Evolutionary conservation across 164 flowering plant species (phyloP).

Genomic region (Umbellularia californica): DNA sequence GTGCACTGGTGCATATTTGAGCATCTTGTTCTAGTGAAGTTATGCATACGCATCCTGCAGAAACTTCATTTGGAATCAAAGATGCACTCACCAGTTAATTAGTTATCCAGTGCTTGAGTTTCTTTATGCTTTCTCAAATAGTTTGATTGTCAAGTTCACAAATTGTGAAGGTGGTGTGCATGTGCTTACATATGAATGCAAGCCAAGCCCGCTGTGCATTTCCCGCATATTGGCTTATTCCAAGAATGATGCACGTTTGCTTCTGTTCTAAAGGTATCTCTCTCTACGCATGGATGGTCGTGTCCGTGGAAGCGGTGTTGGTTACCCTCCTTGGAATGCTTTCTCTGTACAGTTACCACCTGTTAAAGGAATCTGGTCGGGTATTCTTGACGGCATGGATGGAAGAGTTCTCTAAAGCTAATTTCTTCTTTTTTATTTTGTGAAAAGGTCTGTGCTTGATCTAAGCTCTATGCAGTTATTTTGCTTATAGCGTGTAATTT

Average conservation of each 20-base stretch:
- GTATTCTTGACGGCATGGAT: slow-evolving; percentile 93
- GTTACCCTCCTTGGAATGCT: slow-evolving; percentile 98
- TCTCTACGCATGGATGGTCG: slow-evolving; percentile 97
- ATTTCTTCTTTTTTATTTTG: neutral
- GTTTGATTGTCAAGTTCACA: too few species aligned
- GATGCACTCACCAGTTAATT: too few species aligned
- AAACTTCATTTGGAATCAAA: too few species aligned
- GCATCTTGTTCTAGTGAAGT: neutral
- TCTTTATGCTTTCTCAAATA: too few species aligned
- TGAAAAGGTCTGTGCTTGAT: neutral
- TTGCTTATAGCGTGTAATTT: neutral
- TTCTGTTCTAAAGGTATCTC: slow-evolving; percentile 51
- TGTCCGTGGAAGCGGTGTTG: slow-evolving; percentile 96
- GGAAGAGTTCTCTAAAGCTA: slow-evolving; percentile 62
- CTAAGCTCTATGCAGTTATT: neutral
- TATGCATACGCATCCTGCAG: too few species aligned
- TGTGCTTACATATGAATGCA: neutral
- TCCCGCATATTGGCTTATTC: neutral
- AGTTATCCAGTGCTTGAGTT: too few species aligned
- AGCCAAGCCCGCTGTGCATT: neutral
- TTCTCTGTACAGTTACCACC: slow-evolving; percentile 90
- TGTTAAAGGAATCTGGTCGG: slow-evolving; percentile 91
- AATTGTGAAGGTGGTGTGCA: too few species aligned
- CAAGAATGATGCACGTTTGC: slow-evolving; percentile 1
- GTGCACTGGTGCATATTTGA: neutral